A percentile compares a stretch with the other conserved stretches of the same genome.
These are phyloP conservation scores for Phytophthora lateralis DNA, from an alignment of 352 stramenopile species.

Conservation along the genomic window DNA sequence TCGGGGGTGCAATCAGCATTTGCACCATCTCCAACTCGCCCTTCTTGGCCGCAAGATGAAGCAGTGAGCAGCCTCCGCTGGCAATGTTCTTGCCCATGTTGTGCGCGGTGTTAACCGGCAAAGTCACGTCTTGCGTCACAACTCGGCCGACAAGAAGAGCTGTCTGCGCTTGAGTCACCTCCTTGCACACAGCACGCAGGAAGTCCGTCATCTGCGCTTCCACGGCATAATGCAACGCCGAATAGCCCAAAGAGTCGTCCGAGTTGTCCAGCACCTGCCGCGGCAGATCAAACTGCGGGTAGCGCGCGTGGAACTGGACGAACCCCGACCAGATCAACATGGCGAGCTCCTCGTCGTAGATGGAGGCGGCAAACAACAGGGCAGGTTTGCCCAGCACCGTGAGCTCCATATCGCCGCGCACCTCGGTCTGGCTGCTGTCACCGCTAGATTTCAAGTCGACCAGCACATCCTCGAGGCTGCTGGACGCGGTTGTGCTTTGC, in stretches of 20 bases:
- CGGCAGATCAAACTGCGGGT: slow-evolving; percentile 49
- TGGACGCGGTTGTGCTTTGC: slow-evolving; percentile 39
- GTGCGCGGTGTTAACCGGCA: slow-evolving; percentile 64
- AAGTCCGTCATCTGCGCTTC: slow-evolving; percentile 75
- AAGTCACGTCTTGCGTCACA: slow-evolving; percentile 67
- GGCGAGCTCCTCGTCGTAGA: slow-evolving; percentile 86
- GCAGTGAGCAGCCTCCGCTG: slow-evolving; percentile 69
- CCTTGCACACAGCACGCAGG: slow-evolving; percentile 36
- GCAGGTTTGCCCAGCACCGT: slow-evolving; percentile 79
- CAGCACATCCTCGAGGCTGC: slow-evolving; percentile 40
- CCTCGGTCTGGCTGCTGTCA: slow-evolving; percentile 9
- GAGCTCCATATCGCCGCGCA: slow-evolving; percentile 45
- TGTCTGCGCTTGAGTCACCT: slow-evolving; percentile 26
- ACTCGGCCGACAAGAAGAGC: slow-evolving; percentile 28
- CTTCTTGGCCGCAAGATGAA: slow-evolving; percentile 73
- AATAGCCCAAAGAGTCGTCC: slow-evolving; percentile 70
- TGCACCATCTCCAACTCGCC: slow-evolving; percentile 59
- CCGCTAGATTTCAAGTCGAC: slow-evolving; percentile 30
- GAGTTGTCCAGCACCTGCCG: slow-evolving; percentile 78
- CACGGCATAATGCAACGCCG: slow-evolving; percentile 73
- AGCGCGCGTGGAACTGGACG: slow-evolving; percentile 44
- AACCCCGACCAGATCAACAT: slow-evolving; percentile 66
- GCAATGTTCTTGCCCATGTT: slow-evolving; percentile 73
- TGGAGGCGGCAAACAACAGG: slow-evolving; percentile 79
- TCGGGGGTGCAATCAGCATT: slow-evolving; percentile 45